Percentiles rank a stretch among this genome's conserved stretches.
phyloP scores from a whole-genome alignment of 805 yeast genomes.

The Zygosaccharomyces rouxii region DNA sequence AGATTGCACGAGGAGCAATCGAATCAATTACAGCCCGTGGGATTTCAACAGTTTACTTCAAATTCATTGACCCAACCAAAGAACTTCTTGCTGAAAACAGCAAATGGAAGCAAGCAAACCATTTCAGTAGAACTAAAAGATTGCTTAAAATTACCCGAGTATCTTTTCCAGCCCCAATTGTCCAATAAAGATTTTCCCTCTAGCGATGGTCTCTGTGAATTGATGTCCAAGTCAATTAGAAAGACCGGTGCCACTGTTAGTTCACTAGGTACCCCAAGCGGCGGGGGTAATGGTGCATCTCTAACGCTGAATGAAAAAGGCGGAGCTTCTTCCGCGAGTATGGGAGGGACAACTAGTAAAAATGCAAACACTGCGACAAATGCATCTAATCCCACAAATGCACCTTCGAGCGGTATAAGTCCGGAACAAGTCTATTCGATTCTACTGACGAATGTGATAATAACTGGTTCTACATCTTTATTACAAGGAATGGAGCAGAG shows the following conservation, averaged over 20 bases:
- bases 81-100: constrained; percentile 19
- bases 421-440: constrained; percentile 31
- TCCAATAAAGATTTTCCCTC: constrained; percentile 16
- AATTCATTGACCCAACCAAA: constrained; percentile 23
- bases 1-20: constrained; percentile 26
- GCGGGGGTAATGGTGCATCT: constrained; percentile 17
- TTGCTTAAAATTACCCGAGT: constrained; percentile 27
- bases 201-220: constrained; percentile 28
- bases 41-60: constrained; percentile 10
- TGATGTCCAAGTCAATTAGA: constrained; percentile 26
- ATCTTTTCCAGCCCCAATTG: constrained; percentile 28
- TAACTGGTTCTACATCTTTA: constrained; percentile 77
- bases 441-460: constrained; percentile 54
- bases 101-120: constrained; percentile 15
- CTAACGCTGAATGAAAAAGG: constrained; percentile 9
- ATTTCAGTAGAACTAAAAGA: constrained; percentile 24
- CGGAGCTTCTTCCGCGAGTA: neutral
- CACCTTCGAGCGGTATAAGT: constrained; percentile 13
- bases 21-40: constrained; percentile 22
- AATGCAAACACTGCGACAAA: constrained; percentile 1
- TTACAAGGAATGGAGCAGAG: constrained; percentile 80
- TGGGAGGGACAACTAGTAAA: neutral
- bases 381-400: neutral
- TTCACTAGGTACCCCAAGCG: constrained; percentile 16
- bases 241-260: constrained; percentile 28